Percentiles rank a stretch among this genome's conserved stretches.
Evolutionary conservation across 495 filamentous ascomycete species (phyloP).

Genomic region (Neurospora discreta): DNA sequence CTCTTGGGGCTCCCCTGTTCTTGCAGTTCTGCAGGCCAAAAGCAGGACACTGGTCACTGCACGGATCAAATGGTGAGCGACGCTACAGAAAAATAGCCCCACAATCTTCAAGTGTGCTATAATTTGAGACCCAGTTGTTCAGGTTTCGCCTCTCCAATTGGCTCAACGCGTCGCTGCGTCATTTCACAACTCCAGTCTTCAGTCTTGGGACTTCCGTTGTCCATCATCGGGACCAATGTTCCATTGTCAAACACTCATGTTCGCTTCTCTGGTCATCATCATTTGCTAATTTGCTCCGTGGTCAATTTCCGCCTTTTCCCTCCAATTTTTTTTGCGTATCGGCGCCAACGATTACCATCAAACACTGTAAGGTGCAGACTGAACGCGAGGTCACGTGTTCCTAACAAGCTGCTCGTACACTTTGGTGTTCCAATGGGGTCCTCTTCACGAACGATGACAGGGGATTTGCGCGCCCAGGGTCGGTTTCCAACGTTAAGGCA

Average conservation of each 20-base stretch:
- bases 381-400: background rate
- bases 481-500: background rate
- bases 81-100: background rate
- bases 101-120: background rate
- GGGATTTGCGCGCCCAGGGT: background rate
- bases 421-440: too few relatives aligned
- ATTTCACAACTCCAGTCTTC: background rate
- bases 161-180: background rate
- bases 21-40: background rate
- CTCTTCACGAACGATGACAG: too few relatives aligned
- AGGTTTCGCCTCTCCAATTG: background rate
- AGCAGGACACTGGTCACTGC: background rate
- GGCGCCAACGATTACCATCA: background rate
- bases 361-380: background rate
- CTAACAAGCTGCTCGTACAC: background rate
- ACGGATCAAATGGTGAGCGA: constrained; percentile 10
- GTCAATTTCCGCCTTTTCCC: background rate
- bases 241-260: background rate
- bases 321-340: background rate
- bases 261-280: background rate
- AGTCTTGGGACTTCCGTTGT: background rate
- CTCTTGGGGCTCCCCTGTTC: background rate
- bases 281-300: background rate
- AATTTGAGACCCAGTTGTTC: background rate
- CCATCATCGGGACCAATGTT: background rate